These are phyloP conservation scores for Paraconiothyrium sp. DNA, from an alignment of 2,329 filamentous ascomycete species.

Conservation along the genomic window DNA sequence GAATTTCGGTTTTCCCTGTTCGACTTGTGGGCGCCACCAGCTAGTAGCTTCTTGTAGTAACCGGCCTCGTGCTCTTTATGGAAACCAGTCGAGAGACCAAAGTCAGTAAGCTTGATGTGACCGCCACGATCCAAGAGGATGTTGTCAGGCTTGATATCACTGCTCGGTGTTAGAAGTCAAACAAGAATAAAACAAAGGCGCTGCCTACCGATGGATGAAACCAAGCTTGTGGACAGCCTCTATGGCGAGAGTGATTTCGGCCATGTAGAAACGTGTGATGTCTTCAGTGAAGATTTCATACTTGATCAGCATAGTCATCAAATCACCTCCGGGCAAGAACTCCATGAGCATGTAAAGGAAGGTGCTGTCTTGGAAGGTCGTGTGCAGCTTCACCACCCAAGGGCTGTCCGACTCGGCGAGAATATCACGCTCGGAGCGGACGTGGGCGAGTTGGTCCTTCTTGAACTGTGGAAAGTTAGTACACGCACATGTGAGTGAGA, in stretches of 20 bases:
- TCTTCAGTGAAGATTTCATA: constrained; percentile 99
- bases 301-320: constrained; percentile 99
- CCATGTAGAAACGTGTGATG: constrained; percentile 99
- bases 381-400: constrained; percentile 98
- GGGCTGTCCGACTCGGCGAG: constrained; percentile 98
- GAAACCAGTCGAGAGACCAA: constrained; percentile 96
- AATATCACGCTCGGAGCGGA: constrained; percentile 96
- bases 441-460: constrained; percentile 97
- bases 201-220: constrained; percentile 91
- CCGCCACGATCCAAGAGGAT: constrained; percentile 94
- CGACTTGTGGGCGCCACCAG: constrained; percentile 65
- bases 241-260: constrained; percentile 96
- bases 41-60: constrained; percentile 96
- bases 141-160: constrained; percentile 99
- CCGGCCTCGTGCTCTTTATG: constrained; percentile 98
- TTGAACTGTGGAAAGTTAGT: constrained; percentile 72
- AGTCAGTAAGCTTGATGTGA: constrained; percentile 98
- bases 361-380: constrained; percentile 94
- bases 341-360: constrained; percentile 99
- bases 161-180: constrained; percentile 53
- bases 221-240: constrained; percentile 97
- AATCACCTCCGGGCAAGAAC: constrained; percentile 94
- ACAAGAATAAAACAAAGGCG: constrained; percentile 2
- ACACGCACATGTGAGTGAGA: neutral
- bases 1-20: constrained; percentile 79